phyloP scores from a whole-genome alignment of 2,329 filamentous ascomycete genomes.

The Penicillium sclerotigenum region DNA sequence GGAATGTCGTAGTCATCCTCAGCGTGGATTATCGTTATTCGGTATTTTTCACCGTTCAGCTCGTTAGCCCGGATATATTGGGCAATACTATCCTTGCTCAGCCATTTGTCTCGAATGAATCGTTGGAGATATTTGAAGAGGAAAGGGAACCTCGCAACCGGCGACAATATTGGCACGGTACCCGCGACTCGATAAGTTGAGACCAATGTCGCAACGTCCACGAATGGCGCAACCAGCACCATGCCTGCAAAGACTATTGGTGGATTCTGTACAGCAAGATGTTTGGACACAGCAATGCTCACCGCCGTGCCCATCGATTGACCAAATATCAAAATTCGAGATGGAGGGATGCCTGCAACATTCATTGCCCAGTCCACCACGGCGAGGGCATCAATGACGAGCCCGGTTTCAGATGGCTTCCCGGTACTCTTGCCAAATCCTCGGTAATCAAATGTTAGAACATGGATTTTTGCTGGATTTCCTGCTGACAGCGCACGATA shows the following conservation, averaged over 20 bases:
- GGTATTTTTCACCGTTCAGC: slow-evolving; percentile 23
- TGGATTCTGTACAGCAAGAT: slow-evolving; percentile 42
- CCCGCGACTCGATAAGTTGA: slow-evolving; percentile 58
- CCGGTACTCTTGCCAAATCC: slow-evolving; percentile 56
- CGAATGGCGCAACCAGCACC: slow-evolving; percentile 57
- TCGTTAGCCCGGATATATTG: slow-evolving; percentile 10
- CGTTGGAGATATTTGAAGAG: slow-evolving; percentile 11
- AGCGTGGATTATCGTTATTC: slow-evolving; percentile 35
- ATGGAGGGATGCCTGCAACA: slow-evolving; percentile 51
- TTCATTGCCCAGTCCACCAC: slow-evolving; percentile 55
- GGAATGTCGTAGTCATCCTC: slow-evolving; percentile 38
- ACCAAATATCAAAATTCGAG: slow-evolving; percentile 57
- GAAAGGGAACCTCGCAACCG: slow-evolving; percentile 48
- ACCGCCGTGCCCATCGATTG: slow-evolving; percentile 61
- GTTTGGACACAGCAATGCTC: slow-evolving; percentile 44
- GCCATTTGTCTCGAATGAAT: slow-evolving; percentile 13
- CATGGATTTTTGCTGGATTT: slow-evolving; percentile 53
- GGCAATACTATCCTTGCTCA: slow-evolving; percentile 11
- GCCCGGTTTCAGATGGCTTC: slow-evolving; percentile 53
- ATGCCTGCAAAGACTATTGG: slow-evolving; percentile 53
- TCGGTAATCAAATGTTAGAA: slow-evolving; percentile 52
- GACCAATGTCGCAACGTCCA: slow-evolving; percentile 53
- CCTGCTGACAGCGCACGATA: slow-evolving; percentile 12
- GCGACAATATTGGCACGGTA: slow-evolving; percentile 53
- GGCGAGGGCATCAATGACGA: slow-evolving; percentile 54